Base-by-base conservation (phyloP, 352 stramenopile genomes). In the Globisporangium emineosum region DNA sequence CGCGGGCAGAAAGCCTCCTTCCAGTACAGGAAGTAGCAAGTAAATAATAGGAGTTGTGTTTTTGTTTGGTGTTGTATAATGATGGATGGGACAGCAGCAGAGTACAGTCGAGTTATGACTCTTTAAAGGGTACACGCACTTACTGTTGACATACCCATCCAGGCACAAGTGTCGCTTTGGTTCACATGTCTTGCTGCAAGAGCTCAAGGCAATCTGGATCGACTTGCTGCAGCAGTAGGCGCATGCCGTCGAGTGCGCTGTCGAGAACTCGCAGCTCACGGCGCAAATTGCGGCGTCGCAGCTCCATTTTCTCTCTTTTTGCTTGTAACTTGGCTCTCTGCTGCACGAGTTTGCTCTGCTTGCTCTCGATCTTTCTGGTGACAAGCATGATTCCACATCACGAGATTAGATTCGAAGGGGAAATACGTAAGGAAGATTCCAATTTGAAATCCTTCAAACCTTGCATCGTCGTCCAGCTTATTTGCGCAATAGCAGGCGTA, bases 401-500 rank as follows among this genome's bases (percentile, higher is more conserved):
- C 17, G 19, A 2, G 10, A 25, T 19, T 13, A 15, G 10, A 32
- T n/a, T n/a, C n/a, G n/a, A n/a, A n/a, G n/a, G n/a, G n/a, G n/a
- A n/a, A n/a, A n/a, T n/a, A n/a, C n/a, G n/a, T n/a, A n/a, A 56
- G 27, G 3, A 47, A 21, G 1, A 7, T 10, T 2, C 13, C 8
- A 59, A 37, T 6, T 32, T n/a, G 10, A n/a, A 30, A 33, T 32
- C 29, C 5, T 1, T 30, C 25, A 21, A 30, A 88, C 82, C 65
- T 75, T 2, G 53, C 63, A 61, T 77, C 59, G 27, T 60, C 59
- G 12, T 86, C 62, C 7, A 91, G 67, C 9, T 66, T 43, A 2
- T 68, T 51, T 5, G 73, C 60, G 32, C 76, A 89, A 49, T 85
- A 70, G 17, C 63, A 59, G n/a, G 77, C 67, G 56, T 91, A 91